Percentiles rank a stretch among this genome's conserved stretches.
Conservation (phyloP, 495 filamentous ascomycete genomes). For the Antarctomyces pellizariae region DNA sequence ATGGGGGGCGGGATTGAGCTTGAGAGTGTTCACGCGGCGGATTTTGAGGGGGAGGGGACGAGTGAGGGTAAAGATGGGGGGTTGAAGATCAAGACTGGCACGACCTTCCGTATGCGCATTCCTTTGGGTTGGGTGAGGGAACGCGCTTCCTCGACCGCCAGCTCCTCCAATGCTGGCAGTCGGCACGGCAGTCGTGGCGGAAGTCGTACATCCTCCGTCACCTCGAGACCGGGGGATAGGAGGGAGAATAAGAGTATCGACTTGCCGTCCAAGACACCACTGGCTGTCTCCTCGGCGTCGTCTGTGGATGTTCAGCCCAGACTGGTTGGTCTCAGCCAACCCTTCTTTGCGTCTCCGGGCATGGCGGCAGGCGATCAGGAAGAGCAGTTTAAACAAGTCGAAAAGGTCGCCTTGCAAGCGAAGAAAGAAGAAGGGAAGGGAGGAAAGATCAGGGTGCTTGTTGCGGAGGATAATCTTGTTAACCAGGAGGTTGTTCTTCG, state of each 20-base stretch:
- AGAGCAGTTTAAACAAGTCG: constrained; percentile 19
- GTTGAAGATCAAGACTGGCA: too few relatives aligned
- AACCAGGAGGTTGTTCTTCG: constrained; percentile 80
- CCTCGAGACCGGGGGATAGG: too few relatives aligned
- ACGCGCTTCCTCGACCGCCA: constrained; percentile 22
- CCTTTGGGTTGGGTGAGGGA: constrained; percentile 59
- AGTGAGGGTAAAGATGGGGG: too few relatives aligned
- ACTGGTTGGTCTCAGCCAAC: constrained; percentile 65
- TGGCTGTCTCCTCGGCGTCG: too few relatives aligned
- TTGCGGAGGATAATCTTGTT: constrained; percentile 86
- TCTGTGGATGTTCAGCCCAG: constrained; percentile 17
- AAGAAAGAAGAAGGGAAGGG: constrained; percentile 19
- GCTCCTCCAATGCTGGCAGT: too few relatives aligned
- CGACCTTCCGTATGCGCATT: constrained; percentile 62
- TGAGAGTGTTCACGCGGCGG: too few relatives aligned
- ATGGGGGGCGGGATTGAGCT: constrained; percentile 63
- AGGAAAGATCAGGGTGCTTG: constrained; percentile 56
- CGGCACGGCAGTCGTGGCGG: too few relatives aligned
- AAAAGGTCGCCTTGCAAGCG: constrained; percentile 13
- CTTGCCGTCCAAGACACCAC: constrained; percentile 41
- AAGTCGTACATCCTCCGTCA: too few relatives aligned
- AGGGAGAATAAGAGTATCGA: constrained; percentile 25
- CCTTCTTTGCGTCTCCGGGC: constrained; percentile 50
- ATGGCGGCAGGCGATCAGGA: too few relatives aligned
- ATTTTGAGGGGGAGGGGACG: too few relatives aligned